Evolutionary conservation across 345 rosid species (phyloP).

Genomic region (Balakata baccata): DNA sequence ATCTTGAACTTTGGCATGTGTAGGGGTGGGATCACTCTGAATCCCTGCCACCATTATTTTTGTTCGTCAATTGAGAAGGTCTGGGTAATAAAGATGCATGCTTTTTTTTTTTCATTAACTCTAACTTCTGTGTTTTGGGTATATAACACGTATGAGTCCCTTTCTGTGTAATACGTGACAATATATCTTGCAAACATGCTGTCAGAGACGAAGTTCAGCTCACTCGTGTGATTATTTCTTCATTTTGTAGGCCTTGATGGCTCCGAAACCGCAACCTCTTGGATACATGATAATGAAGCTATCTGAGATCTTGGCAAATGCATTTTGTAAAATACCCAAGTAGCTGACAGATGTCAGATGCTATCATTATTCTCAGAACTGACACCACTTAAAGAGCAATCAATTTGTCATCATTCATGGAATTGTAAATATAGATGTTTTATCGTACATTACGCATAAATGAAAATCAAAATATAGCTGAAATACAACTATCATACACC

Average conservation of each 20-base stretch:
- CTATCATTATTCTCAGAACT: not conserved
- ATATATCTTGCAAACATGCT: not conserved
- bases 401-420: not conserved
- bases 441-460: not conserved
- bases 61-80: not conserved
- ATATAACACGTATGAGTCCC: too few relatives aligned
- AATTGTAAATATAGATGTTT: not conserved
- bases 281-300: conserved; percentile 20
- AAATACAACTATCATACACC: too few relatives aligned
- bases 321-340: not conserved
- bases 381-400: not conserved
- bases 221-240: not conserved
- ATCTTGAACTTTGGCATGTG: not conserved
- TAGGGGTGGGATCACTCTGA: not conserved
- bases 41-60: not conserved
- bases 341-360: not conserved
- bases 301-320: conserved; percentile 14
- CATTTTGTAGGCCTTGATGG: conserved; percentile 25
- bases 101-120: not conserved
- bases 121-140: too few relatives aligned
- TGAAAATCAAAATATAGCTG: not conserved
- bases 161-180: not conserved
- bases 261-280: not conserved
- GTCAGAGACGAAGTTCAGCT: not conserved
- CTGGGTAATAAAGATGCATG: not conserved